Conservation (phyloP, 2,329 filamentous ascomycete species). For the Botrytis elliptica region DNA sequence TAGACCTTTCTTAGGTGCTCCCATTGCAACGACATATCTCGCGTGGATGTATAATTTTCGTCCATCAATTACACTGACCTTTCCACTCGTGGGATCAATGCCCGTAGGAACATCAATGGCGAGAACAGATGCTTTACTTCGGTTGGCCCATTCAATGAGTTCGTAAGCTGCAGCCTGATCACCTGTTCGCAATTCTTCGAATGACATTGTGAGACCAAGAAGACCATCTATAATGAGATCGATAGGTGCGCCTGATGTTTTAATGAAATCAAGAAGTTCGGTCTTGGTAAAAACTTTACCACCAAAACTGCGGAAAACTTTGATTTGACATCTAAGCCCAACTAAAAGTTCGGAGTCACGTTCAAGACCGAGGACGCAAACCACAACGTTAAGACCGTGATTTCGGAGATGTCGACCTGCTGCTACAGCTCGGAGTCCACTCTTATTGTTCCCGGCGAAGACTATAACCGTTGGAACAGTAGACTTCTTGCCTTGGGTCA, state of each 20-base stretch:
- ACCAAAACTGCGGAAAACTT: conserved; percentile 80
- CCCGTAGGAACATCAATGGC: conserved; percentile 91
- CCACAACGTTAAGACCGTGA: conserved; percentile 74
- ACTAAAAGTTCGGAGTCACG: conserved; percentile 78
- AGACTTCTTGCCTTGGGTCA: conserved; percentile 41
- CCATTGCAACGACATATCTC: conserved; percentile 80
- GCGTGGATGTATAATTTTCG: conserved; percentile 76
- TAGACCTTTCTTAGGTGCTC: conserved; percentile 81
- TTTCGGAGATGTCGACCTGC: conserved; percentile 85
- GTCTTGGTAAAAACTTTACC: conserved; percentile 66
- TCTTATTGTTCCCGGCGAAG: conserved; percentile 93
- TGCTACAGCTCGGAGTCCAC: conserved; percentile 78
- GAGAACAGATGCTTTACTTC: conserved; percentile 76
- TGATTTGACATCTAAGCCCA: conserved; percentile 75
- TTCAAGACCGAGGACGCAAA: conserved; percentile 83
- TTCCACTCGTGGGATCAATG: conserved; percentile 75
- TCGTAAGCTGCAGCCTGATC: conserved; percentile 84
- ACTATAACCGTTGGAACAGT: conserved; percentile 57
- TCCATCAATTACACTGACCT: conserved; percentile 66
- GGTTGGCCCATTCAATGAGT: conserved; percentile 91
- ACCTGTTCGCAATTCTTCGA: conserved; percentile 80
- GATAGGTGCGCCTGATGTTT: conserved; percentile 59
- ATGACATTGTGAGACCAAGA: conserved; percentile 80
- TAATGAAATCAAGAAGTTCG: conserved; percentile 61
- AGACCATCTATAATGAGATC: conserved; percentile 87